Conservation (phyloP, 2,329 filamentous ascomycete genomes). For the Trichoderma brevicompactum region DNA sequence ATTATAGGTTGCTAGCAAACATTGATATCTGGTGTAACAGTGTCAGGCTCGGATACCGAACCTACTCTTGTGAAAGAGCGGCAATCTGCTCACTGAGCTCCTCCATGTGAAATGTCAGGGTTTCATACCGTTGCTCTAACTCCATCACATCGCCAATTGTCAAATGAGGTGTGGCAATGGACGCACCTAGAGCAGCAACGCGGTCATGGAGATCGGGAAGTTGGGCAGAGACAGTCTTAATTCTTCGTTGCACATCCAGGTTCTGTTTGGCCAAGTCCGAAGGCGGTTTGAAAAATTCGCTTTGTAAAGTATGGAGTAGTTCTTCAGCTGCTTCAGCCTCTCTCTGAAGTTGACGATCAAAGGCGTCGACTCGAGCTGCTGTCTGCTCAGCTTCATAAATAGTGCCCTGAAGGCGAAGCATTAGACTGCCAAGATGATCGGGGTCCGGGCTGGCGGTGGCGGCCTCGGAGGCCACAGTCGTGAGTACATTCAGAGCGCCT, state of each 20-base stretch:
- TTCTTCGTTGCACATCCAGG: slow-evolving; percentile 71
- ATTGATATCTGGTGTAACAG: slow-evolving; percentile 68
- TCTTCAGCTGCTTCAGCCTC: slow-evolving; percentile 50
- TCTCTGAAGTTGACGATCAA: slow-evolving; percentile 59
- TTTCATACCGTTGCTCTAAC: slow-evolving; percentile 63
- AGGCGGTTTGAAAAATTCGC: slow-evolving; percentile 57
- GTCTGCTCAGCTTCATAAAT: slow-evolving; percentile 61
- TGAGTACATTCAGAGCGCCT: slow-evolving; percentile 61
- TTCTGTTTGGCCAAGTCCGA: slow-evolving; percentile 69
- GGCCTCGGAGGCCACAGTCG: slow-evolving; percentile 55
- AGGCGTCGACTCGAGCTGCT: slow-evolving; percentile 55
- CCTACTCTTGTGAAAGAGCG: slow-evolving; percentile 61
- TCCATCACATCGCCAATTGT: slow-evolving; percentile 62
- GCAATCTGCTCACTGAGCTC: slow-evolving; percentile 65
- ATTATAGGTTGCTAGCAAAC: background rate
- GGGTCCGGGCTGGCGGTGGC: slow-evolving; percentile 55
- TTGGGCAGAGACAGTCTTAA: slow-evolving; percentile 68
- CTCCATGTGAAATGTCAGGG: slow-evolving; percentile 61
- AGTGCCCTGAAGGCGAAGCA: slow-evolving; percentile 61
- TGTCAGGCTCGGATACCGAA: slow-evolving; percentile 70
- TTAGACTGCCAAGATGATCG: slow-evolving; percentile 53
- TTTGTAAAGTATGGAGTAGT: slow-evolving; percentile 50
- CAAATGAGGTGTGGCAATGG: slow-evolving; percentile 45
- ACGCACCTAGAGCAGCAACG: slow-evolving; percentile 48
- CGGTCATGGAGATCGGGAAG: slow-evolving; percentile 65